Conservation (phyloP, 2,329 filamentous ascomycete genomes). For the Parafenestella ontariensis region DNA sequence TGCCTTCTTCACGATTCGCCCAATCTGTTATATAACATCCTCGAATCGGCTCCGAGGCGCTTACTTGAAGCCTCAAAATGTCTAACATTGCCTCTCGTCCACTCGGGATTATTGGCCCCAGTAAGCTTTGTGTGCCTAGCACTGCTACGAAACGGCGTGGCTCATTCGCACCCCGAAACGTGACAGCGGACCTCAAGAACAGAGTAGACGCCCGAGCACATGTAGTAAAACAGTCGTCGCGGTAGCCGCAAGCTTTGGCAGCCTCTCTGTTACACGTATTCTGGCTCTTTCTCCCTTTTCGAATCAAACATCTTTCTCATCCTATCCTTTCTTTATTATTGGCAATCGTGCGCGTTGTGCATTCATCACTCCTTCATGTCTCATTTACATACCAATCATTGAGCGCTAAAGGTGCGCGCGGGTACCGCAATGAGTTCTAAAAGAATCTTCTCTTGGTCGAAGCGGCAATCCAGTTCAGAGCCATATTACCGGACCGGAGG, state of each 20-base stretch:
- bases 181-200: constrained; percentile 11
- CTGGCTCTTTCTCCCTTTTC: neutral
- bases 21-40: neutral
- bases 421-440: constrained; percentile 47
- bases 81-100: constrained; percentile 7
- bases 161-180: constrained; percentile 14
- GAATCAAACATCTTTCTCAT: neutral
- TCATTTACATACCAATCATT: constrained; percentile 1
- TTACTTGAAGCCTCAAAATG: neutral
- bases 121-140: constrained; percentile 10
- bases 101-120: constrained; percentile 16
- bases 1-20: constrained; percentile 13
- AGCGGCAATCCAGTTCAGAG: constrained; percentile 47
- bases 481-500: constrained; percentile 48
- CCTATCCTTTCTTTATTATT: too few relatives aligned
- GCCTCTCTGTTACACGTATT: constrained; percentile 5
- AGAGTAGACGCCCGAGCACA: constrained; percentile 14
- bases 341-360: neutral
- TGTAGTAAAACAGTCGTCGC: constrained; percentile 7
- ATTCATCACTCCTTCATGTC: constrained; percentile 10
- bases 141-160: constrained; percentile 4
- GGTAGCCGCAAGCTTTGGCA: neutral
- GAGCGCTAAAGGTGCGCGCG: constrained; percentile 1
- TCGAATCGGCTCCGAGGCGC: constrained; percentile 10
- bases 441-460: constrained; percentile 55